These are phyloP conservation scores for Boletus barrowsii DNA, from an alignment of 768 basidiomycete genomes.

Conservation along the genomic window DNA sequence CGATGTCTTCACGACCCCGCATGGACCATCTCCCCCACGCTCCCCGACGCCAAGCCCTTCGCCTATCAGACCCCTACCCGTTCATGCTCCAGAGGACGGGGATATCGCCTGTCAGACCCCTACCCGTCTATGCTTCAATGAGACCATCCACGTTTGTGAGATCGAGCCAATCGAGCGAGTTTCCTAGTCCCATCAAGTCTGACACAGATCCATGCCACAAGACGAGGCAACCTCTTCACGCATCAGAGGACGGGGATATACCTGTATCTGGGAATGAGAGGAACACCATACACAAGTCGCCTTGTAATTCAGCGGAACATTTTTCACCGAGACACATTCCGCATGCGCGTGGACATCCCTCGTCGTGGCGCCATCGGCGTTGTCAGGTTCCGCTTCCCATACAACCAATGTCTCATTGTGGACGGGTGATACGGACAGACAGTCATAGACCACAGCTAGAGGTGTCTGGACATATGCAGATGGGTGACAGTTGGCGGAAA, in stretches of 20 bases:
- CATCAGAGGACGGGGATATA: conserved; percentile 4
- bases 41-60: conserved; percentile 24
- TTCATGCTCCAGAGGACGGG: too few relatives aligned
- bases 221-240: conserved; percentile 1
- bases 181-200: conserved; percentile 13
- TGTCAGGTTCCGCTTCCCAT: neutral
- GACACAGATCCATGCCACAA: neutral
- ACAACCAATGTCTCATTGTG: neutral
- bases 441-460: too few relatives aligned
- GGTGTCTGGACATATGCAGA: too few relatives aligned
- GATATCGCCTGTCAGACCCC: conserved; percentile 2
- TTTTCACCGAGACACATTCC: conserved; percentile 22
- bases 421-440: neutral
- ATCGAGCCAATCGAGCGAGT: neutral
- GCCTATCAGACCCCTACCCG: neutral
- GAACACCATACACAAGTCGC: conserved; percentile 17
- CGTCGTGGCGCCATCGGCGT: conserved; percentile 11
- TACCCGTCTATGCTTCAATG: neutral
- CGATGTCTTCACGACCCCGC: conserved; percentile 23
- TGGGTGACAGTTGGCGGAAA: neutral
- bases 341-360: neutral
- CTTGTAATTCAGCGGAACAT: conserved; percentile 23
- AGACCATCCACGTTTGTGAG: neutral
- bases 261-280: conserved; percentile 3
- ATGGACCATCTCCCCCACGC: conserved; percentile 16